phyloP scores from a whole-genome alignment of 768 basidiomycete species.

The Boletus tylopilopsis region DNA sequence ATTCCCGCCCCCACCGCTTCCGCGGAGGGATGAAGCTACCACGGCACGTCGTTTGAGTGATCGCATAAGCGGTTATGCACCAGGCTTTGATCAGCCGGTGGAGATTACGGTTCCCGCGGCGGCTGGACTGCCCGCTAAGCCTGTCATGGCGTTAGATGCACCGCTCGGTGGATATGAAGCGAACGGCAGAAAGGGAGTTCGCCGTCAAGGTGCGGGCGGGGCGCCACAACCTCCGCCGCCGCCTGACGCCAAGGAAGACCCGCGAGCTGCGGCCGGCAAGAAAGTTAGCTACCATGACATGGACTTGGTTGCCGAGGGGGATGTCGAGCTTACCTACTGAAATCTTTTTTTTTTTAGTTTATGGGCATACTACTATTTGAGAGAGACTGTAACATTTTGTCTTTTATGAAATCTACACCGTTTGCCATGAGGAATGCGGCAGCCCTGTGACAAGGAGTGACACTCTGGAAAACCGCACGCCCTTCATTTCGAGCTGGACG shows the following conservation, averaged over 20 bases:
- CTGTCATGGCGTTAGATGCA: slow-evolving; percentile 52
- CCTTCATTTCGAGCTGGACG: slow-evolving; percentile 24
- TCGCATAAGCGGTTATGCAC: slow-evolving; percentile 74
- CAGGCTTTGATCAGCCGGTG: slow-evolving; percentile 39
- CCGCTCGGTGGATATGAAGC: slow-evolving; percentile 40
- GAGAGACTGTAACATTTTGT: slow-evolving; percentile 17
- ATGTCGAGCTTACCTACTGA: slow-evolving; percentile 52
- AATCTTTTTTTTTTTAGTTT: slow-evolving; percentile 16
- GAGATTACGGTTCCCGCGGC: slow-evolving; percentile 53
- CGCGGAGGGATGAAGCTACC: slow-evolving; percentile 55
- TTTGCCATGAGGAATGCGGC: slow-evolving; percentile 27
- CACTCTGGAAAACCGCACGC: slow-evolving; percentile 9
- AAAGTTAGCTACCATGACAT: slow-evolving; percentile 94
- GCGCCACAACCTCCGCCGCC: slow-evolving; percentile 77
- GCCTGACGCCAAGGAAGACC: slow-evolving; percentile 89
- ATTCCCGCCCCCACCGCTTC: slow-evolving; percentile 35
- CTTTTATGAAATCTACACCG: slow-evolving; percentile 29
- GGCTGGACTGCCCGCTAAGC: slow-evolving; percentile 80
- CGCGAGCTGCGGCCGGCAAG: slow-evolving; percentile 82
- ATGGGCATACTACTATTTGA: slow-evolving; percentile 24
- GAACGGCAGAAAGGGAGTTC: slow-evolving; percentile 33
- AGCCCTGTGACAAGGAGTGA: slow-evolving; percentile 28
- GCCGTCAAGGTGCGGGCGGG: slow-evolving; percentile 36
- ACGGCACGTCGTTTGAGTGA: slow-evolving; percentile 69
- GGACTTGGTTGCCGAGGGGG: slow-evolving; percentile 86